These are phyloP conservation scores for Elymus sibiricus DNA, from an alignment of 176 grass and related monocot species.

Conservation along the genomic window DNA sequence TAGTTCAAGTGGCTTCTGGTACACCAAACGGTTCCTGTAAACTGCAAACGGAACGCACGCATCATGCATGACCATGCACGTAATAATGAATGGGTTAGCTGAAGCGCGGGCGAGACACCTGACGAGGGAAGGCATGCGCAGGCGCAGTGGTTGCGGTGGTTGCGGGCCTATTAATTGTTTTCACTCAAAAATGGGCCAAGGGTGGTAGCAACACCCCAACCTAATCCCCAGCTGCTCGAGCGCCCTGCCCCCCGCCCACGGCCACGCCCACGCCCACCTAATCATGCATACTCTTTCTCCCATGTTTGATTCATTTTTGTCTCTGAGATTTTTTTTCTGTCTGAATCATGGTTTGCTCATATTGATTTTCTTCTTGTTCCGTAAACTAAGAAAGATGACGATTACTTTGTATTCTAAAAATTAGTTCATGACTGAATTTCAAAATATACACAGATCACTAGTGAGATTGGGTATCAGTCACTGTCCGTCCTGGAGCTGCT, in stretches of 20 bases:
- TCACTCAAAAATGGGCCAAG: not conserved
- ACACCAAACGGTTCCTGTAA: not conserved
- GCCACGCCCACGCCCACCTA: slow-evolving; percentile 1
- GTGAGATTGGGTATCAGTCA: not conserved
- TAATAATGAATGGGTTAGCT: slow-evolving; percentile 3
- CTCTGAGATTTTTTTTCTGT: not conserved
- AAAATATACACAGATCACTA: not conserved
- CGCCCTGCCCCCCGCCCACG: not conserved
- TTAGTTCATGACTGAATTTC: not conserved
- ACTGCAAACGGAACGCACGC: not conserved
- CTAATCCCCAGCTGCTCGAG: slow-evolving; percentile 26
- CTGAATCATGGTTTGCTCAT: not conserved
- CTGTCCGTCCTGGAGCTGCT: not conserved
- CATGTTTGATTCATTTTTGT: not conserved
- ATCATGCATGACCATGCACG: not conserved
- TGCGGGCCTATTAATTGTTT: slow-evolving; percentile 17
- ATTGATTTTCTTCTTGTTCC: not conserved
- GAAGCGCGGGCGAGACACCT: not conserved
- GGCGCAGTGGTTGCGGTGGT: slow-evolving; percentile 38
- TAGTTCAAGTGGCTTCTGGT: not conserved
- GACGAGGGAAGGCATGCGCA: not conserved
- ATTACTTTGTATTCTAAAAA: no score
- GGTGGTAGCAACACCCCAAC: slow-evolving; percentile 29
- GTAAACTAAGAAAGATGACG: no score
- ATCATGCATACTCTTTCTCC: not conserved